Evolutionary conservation across 108 stramenopile genomes (phyloP).

Genomic region (Skeletonema menzelii): DNA sequence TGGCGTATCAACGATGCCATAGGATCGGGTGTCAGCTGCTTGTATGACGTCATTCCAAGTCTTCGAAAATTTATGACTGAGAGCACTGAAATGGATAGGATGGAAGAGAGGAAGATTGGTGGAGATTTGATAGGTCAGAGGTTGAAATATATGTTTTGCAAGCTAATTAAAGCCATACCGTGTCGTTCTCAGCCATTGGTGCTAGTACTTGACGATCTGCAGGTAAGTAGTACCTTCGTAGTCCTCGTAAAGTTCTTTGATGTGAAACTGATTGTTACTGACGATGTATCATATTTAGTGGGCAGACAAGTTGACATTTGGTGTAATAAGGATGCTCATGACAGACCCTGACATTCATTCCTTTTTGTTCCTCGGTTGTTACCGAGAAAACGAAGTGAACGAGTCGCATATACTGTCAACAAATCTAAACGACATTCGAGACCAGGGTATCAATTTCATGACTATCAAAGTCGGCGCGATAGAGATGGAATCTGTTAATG

Average conservation of each 20-base stretch:
- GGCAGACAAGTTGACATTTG: constrained; percentile 33
- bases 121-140: not conserved
- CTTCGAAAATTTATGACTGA: constrained; percentile 10
- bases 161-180: constrained; percentile 27
- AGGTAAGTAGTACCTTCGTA: constrained; percentile 6
- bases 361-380: constrained; percentile 38
- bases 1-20: constrained; percentile 32
- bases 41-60: constrained; percentile 28
- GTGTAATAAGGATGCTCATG: constrained; percentile 36
- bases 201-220: constrained; percentile 35
- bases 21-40: constrained; percentile 12
- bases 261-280: not conserved
- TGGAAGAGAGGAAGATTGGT: not conserved
- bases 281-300: constrained; percentile 1
- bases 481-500: constrained; percentile 35
- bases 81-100: not conserved
- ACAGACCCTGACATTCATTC: constrained; percentile 27
- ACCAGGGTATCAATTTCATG: constrained; percentile 14
- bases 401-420: constrained; percentile 16
- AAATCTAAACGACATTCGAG: constrained; percentile 21
- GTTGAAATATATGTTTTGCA: constrained; percentile 23
- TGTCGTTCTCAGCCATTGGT: constrained; percentile 18
- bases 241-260: too few species aligned
- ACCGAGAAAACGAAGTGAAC: constrained; percentile 39
- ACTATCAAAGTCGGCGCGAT: constrained; percentile 30